A percentile compares a stretch with the other conserved stretches of the same genome.
Conservation (phyloP, 495 filamentous ascomycete species). For the Chaetomium tenue region DNA sequence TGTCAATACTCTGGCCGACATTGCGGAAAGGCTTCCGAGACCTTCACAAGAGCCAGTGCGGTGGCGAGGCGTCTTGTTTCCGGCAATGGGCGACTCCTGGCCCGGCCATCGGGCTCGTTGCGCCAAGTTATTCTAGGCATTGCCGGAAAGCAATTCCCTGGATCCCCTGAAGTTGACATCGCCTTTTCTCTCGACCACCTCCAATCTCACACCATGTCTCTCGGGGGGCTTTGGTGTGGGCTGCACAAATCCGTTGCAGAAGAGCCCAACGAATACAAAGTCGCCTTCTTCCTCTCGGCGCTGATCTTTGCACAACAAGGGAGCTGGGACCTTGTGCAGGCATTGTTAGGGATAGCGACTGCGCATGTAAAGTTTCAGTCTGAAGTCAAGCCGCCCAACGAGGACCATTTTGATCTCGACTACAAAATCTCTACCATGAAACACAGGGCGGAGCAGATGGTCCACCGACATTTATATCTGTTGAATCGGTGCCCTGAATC, state of each 20-base stretch:
- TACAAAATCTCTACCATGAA: slow-evolving; percentile 3
- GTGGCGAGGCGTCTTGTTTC: slow-evolving; percentile 1
- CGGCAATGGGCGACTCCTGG: neutral
- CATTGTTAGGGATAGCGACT: slow-evolving; percentile 24
- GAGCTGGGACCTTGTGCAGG: slow-evolving; percentile 19
- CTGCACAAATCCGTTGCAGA: slow-evolving; percentile 13
- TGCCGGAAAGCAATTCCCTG: slow-evolving; percentile 13
- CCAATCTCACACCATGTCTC: neutral
- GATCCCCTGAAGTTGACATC: slow-evolving; percentile 1
- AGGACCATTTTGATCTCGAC: slow-evolving; percentile 7
- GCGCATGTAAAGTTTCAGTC: neutral
- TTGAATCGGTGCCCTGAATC: neutral
- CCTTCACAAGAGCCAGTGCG: neutral
- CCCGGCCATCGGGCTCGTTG: neutral
- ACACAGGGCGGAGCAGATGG: neutral
- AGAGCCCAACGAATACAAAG: slow-evolving; percentile 20
- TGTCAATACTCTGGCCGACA: slow-evolving; percentile 28
- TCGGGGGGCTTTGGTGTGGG: slow-evolving; percentile 20
- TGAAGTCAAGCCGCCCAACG: slow-evolving; percentile 11
- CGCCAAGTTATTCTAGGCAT: neutral
- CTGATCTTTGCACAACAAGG: slow-evolving; percentile 20
- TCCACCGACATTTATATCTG: neutral
- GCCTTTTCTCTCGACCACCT: slow-evolving; percentile 17
- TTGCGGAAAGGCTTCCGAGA: neutral
- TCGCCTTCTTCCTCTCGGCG: slow-evolving; percentile 24